Conservation (phyloP, 108 stramenopile genomes). For the Conticribra guillardii region DNA sequence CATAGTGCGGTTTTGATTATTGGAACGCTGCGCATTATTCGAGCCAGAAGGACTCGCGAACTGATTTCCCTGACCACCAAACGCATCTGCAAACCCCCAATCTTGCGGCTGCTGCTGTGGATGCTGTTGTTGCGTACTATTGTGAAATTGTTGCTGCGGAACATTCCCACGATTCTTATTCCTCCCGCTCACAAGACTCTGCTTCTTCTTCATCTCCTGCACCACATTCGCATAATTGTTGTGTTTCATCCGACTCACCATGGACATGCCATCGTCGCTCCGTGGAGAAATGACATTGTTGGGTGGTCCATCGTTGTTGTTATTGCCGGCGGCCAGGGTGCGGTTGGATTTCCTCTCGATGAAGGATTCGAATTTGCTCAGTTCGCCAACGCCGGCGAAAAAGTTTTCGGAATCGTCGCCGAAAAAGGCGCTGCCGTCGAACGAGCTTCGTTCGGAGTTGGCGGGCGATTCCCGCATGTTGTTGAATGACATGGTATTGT, state of each 20-base stretch:
- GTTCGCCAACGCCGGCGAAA: constrained; percentile 1
- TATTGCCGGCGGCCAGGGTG: background rate
- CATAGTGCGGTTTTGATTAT: too few species aligned
- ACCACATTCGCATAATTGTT: constrained; percentile 49
- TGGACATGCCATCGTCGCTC: constrained; percentile 44
- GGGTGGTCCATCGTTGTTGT: background rate
- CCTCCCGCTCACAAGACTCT: constrained; percentile 7
- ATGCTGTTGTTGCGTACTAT: background rate
- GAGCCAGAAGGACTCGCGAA: too few species aligned
- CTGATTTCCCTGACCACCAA: background rate
- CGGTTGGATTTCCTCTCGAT: constrained; percentile 9
- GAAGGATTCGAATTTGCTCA: constrained; percentile 35
- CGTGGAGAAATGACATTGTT: constrained; percentile 20
- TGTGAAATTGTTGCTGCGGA: constrained; percentile 6
- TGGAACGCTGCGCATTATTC: too few species aligned
- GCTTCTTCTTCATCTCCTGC: constrained; percentile 44
- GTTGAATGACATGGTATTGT: too few species aligned
- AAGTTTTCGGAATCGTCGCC: background rate
- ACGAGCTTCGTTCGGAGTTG: background rate
- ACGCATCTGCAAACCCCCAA: constrained; percentile 4
- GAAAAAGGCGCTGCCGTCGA: background rate
- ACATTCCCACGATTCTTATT: background rate
- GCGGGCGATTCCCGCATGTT: background rate
- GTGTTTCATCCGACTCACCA: constrained; percentile 39
- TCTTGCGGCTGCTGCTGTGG: background rate